phyloP scores from a whole-genome alignment of 306 rosid species.

The Medicago ruthenica region DNA sequence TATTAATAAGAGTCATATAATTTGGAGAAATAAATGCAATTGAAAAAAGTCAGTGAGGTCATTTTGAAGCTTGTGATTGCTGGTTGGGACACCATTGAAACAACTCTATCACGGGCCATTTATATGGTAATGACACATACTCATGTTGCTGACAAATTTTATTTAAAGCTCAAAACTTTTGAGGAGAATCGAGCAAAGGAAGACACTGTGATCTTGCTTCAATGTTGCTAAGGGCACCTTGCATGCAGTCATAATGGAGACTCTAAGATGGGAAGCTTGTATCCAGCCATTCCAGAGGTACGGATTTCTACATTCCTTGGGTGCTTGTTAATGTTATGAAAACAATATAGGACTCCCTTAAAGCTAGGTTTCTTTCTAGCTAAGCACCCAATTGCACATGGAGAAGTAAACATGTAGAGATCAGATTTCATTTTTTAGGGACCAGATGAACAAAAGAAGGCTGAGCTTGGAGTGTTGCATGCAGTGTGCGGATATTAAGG shows the following conservation, averaged over 20 bases:
- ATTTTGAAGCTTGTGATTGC: constrained; percentile 85
- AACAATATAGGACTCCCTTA: neutral
- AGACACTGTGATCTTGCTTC: neutral
- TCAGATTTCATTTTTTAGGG: neutral
- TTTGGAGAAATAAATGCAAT: constrained; percentile 60
- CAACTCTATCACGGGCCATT: constrained; percentile 85
- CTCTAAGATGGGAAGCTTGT: neutral
- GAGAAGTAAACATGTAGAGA: neutral
- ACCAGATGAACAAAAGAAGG: neutral
- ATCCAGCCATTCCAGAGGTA: no score
- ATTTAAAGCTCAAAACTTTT: neutral
- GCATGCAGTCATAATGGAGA: neutral
- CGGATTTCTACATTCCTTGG: neutral
- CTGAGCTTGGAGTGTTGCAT: no score
- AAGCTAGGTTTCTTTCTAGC: neutral
- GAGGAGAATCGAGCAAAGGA: neutral
- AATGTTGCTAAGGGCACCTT: neutral
- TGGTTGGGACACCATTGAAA: constrained; percentile 74
- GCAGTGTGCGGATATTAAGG: no score
- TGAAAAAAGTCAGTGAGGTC: constrained; percentile 62
- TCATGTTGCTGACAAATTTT: neutral
- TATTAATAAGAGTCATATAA: constrained; percentile 84
- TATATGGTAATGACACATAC: constrained; percentile 70
- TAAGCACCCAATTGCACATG: neutral
- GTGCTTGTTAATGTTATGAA: neutral